These are phyloP conservation scores for Darksidea phi DNA, from an alignment of 495 filamentous ascomycete genomes.

Conservation along the genomic window DNA sequence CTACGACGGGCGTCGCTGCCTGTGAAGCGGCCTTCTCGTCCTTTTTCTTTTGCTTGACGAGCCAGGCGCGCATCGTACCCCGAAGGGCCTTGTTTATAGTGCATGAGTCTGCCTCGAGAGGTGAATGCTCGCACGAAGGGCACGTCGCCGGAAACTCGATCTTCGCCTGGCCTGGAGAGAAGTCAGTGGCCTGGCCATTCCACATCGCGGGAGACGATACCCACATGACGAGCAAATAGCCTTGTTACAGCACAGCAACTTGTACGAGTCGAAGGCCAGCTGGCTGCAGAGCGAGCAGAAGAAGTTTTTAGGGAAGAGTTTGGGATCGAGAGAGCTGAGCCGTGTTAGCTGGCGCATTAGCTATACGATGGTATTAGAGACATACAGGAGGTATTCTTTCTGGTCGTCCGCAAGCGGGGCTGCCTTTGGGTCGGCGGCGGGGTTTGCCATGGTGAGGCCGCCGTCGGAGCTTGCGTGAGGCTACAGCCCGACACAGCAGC, in stretches of 20 bases:
- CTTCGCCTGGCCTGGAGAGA: slow-evolving; percentile 66
- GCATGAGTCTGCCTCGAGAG: slow-evolving; percentile 80
- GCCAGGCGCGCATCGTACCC: slow-evolving; percentile 82
- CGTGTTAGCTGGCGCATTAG: not conserved
- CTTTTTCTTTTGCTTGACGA: slow-evolving; percentile 87
- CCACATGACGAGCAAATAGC: slow-evolving; percentile 88
- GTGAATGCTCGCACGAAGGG: slow-evolving; percentile 88
- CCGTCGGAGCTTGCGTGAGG: not conserved
- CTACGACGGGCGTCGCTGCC: slow-evolving; percentile 38
- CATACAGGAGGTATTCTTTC: slow-evolving; percentile 25
- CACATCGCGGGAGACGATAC: slow-evolving; percentile 36
- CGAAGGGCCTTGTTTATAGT: slow-evolving; percentile 84
- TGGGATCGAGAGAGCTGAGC: slow-evolving; percentile 3
- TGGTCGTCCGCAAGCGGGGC: slow-evolving; percentile 25
- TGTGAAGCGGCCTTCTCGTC: slow-evolving; percentile 49
- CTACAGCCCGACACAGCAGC: not conserved
- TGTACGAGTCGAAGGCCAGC: slow-evolving; percentile 85
- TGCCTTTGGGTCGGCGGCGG: slow-evolving; percentile 17
- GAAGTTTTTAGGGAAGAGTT: slow-evolving; percentile 78
- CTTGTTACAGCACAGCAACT: slow-evolving; percentile 92
- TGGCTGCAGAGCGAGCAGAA: slow-evolving; percentile 91
- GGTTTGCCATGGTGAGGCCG: slow-evolving; percentile 22
- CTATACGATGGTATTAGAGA: not conserved
- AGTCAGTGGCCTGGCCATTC: slow-evolving; percentile 5
- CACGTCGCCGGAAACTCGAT: slow-evolving; percentile 59